phyloP scores from a whole-genome alignment of 2,329 filamentous ascomycete species.

The Botrytis porri region DNA sequence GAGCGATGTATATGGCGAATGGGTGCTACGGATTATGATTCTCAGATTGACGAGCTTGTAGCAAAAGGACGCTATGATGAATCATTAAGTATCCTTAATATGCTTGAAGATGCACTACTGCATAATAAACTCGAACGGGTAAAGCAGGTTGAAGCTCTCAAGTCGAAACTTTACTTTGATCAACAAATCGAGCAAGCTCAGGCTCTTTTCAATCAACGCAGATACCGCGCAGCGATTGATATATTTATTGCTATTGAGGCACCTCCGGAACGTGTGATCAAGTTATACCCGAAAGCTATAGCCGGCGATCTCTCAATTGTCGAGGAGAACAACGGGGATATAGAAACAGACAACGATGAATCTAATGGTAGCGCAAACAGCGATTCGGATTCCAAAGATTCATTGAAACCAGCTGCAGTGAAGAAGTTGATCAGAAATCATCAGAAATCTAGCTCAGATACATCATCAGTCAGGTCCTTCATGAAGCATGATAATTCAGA shows the following conservation, averaged over 20 bases:
- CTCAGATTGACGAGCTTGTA: conserved; percentile 80
- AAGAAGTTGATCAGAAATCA: conserved; percentile 43
- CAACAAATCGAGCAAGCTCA: conserved; percentile 75
- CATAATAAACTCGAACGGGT: conserved; percentile 77
- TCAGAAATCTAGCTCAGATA: conserved; percentile 42
- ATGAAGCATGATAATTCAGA: conserved; percentile 49
- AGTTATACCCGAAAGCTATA: conserved; percentile 78
- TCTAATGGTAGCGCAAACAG: conserved; percentile 43
- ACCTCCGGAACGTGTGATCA: conserved; percentile 83
- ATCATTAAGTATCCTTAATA: conserved; percentile 80
- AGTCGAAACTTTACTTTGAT: conserved; percentile 81
- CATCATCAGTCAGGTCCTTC: conserved; percentile 58
- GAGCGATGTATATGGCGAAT: conserved; percentile 94
- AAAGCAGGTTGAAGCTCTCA: conserved; percentile 84
- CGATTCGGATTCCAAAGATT: conserved; percentile 37
- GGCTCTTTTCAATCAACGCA: conserved; percentile 74
- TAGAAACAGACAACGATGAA: conserved; percentile 42
- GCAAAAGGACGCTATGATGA: conserved; percentile 76
- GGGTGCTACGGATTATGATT: conserved; percentile 87
- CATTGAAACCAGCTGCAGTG: conserved; percentile 40
- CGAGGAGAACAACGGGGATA: conserved; percentile 47
- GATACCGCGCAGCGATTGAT: conserved; percentile 82
- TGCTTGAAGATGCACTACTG: conserved; percentile 90
- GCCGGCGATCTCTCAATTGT: conserved; percentile 74
- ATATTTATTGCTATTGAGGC: conserved; percentile 82